phyloP scores from a whole-genome alignment of 2,329 filamentous ascomycete species.

The Penicillium sp. region DNA sequence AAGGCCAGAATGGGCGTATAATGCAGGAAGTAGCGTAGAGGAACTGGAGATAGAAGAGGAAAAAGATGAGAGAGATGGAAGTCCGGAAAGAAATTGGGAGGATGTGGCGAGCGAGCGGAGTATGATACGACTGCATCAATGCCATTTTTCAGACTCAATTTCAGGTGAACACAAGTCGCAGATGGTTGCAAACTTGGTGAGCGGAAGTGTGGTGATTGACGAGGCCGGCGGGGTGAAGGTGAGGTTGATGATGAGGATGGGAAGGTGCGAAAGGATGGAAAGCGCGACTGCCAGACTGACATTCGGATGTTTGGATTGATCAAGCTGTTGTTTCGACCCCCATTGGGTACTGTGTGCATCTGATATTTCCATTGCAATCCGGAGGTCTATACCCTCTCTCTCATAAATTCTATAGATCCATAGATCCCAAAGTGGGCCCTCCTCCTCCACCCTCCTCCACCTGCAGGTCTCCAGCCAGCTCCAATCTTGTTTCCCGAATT shows the following conservation, averaged over 20 bases:
- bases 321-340: no score
- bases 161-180: neutral
- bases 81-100: slow-evolving; percentile 23
- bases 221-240: neutral
- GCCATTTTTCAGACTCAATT: slow-evolving; percentile 11
- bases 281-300: neutral
- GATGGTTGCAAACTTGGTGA: no score
- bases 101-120: slow-evolving; percentile 9
- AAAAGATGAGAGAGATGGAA: slow-evolving; percentile 24
- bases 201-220: no score
- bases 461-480: neutral
- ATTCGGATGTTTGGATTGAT: neutral
- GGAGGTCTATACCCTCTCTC: neutral
- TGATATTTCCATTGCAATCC: no score
- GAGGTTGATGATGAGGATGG: neutral
- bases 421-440: neutral
- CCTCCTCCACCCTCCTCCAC: no score
- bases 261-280: neutral
- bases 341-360: no score
- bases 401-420: neutral
- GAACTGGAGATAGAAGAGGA: slow-evolving; percentile 32
- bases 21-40: slow-evolving; percentile 30
- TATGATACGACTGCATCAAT: neutral
- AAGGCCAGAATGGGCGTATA: slow-evolving; percentile 17
- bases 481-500: neutral